Percentiles rank a stretch among this genome's conserved stretches.
Evolutionary conservation across 495 filamentous ascomycete species (phyloP).

Genomic region (Cladorrhinum samala): DNA sequence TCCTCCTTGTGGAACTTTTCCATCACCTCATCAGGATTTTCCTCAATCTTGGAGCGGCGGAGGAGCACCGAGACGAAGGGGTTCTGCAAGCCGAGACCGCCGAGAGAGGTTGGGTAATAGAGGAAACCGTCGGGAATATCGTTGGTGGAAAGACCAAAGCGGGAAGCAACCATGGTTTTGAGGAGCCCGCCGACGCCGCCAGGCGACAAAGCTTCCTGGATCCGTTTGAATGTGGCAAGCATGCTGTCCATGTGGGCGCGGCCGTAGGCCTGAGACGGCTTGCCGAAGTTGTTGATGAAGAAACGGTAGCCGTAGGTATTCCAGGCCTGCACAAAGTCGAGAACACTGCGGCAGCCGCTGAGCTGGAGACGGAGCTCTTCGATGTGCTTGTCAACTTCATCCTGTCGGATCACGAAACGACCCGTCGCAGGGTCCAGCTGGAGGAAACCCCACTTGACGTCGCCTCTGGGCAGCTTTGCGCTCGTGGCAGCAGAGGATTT

Average conservation of each 20-base stretch:
- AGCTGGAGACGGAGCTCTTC: slow-evolving; percentile 54
- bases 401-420: slow-evolving; percentile 55
- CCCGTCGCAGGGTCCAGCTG: slow-evolving; percentile 48
- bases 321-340: slow-evolving; percentile 60
- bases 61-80: slow-evolving; percentile 40
- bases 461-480: slow-evolving; percentile 44
- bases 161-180: slow-evolving; percentile 43
- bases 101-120: slow-evolving; percentile 47
- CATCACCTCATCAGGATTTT: slow-evolving; percentile 13
- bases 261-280: slow-evolving; percentile 57
- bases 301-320: slow-evolving; percentile 60
- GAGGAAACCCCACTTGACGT: slow-evolving; percentile 60
- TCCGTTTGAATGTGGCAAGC: slow-evolving; percentile 51
- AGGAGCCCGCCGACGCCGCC: slow-evolving; percentile 29
- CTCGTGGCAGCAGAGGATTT: slow-evolving; percentile 8
- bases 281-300: slow-evolving; percentile 59
- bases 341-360: slow-evolving; percentile 44
- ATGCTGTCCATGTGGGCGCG: slow-evolving; percentile 58
- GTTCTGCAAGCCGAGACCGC: slow-evolving; percentile 51
- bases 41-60: slow-evolving; percentile 4
- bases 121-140: slow-evolving; percentile 60
- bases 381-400: slow-evolving; percentile 55
- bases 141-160: slow-evolving; percentile 40
- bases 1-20: slow-evolving; percentile 15
- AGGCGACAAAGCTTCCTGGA: slow-evolving; percentile 48